A percentile compares a stretch with the other conserved stretches of the same genome.
Conservation (phyloP, 176 grass and related monocot species). For the Rhynchospora breviuscula region DNA sequence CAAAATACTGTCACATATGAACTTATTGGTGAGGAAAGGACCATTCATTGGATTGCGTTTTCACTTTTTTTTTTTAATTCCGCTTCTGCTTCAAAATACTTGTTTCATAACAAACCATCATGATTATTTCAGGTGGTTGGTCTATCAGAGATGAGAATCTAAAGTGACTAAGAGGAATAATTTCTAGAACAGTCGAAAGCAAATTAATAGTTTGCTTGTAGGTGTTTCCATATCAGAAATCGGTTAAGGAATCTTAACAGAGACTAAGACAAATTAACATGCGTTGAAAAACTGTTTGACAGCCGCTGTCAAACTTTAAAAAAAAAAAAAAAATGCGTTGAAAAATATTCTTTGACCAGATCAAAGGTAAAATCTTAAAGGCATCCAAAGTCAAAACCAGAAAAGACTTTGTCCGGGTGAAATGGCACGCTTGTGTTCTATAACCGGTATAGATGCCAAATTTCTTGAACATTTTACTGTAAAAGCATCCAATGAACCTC, state of each 20-base stretch:
- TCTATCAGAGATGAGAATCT: neutral
- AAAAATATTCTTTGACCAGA: neutral
- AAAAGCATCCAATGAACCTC: neutral
- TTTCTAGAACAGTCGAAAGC: neutral
- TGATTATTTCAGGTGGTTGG: constrained; percentile 1
- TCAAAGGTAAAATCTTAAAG: neutral
- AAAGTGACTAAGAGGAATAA: neutral
- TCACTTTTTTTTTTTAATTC: neutral
- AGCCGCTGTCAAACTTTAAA: too few species aligned
- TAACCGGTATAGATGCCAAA: neutral
- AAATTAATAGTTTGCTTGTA: neutral
- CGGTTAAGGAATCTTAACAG: neutral
- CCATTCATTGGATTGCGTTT: neutral
- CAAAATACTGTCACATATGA: neutral
- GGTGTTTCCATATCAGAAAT: neutral
- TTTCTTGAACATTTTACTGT: neutral
- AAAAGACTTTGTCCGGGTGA: neutral
- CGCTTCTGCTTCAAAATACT: neutral
- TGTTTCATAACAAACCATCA: neutral
- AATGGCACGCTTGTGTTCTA: neutral
- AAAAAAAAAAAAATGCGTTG: neutral
- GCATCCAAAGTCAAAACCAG: neutral
- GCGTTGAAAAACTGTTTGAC: neutral
- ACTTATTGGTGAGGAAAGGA: neutral
- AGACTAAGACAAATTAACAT: neutral